phyloP scores from a whole-genome alignment of 352 stramenopile genomes.

The Peronospora destructor region DNA sequence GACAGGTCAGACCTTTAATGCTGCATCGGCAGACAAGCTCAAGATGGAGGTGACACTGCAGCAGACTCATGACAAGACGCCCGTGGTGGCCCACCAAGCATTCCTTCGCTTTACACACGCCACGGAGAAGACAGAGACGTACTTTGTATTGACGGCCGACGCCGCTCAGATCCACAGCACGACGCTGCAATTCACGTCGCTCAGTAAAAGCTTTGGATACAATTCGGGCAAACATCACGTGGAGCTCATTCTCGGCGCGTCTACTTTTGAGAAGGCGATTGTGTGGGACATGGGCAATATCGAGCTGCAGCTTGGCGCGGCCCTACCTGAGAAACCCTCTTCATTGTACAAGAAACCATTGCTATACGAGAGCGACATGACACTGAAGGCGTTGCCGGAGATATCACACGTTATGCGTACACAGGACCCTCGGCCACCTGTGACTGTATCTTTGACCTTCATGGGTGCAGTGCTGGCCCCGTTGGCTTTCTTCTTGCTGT shows the following conservation, averaged over 20 bases:
- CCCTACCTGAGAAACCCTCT: constrained; percentile 50
- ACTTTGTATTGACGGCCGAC: constrained; percentile 64
- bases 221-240: constrained; percentile 61
- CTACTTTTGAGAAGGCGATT: constrained; percentile 71
- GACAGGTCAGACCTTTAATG: constrained; percentile 44
- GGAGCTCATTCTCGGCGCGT: constrained; percentile 69
- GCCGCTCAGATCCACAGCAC: constrained; percentile 30
- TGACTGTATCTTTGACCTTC: constrained; percentile 67
- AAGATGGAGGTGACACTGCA: constrained; percentile 55
- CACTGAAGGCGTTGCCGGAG: constrained; percentile 75
- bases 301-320: constrained; percentile 57
- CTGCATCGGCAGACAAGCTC: constrained; percentile 48
- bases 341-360: constrained; percentile 83
- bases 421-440: constrained; percentile 57
- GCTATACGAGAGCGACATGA: constrained; percentile 83
- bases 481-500: constrained; percentile 55
- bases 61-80: constrained; percentile 44
- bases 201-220: constrained; percentile 81
- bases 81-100: constrained; percentile 62
- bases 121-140: constrained; percentile 50
- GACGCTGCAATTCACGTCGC: constrained; percentile 45
- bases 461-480: constrained; percentile 51
- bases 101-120: constrained; percentile 69
- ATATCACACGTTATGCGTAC: constrained; percentile 84
- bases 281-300: constrained; percentile 66